phyloP scores from a whole-genome alignment of 2,329 filamentous ascomycete species.

The Thielaviopsis punctulata region DNA sequence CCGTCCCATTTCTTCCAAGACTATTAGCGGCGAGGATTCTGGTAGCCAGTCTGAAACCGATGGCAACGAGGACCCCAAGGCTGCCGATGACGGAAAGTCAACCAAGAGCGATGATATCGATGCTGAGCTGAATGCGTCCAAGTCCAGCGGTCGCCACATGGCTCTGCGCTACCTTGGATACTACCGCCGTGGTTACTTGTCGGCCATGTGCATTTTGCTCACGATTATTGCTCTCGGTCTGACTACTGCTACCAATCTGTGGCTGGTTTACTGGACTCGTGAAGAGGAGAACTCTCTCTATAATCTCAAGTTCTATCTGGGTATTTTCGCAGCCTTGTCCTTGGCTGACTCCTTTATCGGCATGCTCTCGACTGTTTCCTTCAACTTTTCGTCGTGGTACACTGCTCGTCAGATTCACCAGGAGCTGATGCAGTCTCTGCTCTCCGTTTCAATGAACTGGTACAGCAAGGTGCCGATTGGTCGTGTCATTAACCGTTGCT shows the following conservation, averaged over 20 bases:
- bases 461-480: slow-evolving; percentile 36
- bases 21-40: slow-evolving; percentile 18
- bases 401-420: slow-evolving; percentile 36
- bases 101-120: slow-evolving; percentile 10
- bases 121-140: slow-evolving; percentile 10
- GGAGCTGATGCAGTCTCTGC: slow-evolving; percentile 32
- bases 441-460: slow-evolving; percentile 38
- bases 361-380: slow-evolving; percentile 27
- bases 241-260: slow-evolving; percentile 17
- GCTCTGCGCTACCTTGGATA: slow-evolving; percentile 27
- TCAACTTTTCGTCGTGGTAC: slow-evolving; percentile 38
- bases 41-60: slow-evolving; percentile 1
- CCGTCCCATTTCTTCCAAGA: slow-evolving; percentile 17
- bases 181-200: slow-evolving; percentile 7
- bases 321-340: slow-evolving; percentile 31
- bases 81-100: neutral
- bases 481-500: slow-evolving; percentile 37
- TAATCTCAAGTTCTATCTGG: slow-evolving; percentile 33
- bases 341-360: slow-evolving; percentile 26
- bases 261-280: slow-evolving; percentile 31
- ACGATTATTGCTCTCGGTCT: slow-evolving; percentile 7
- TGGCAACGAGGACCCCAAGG: neutral
- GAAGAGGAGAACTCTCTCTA: slow-evolving; percentile 21
- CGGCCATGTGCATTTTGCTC: slow-evolving; percentile 2
- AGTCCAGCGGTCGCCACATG: slow-evolving; percentile 10